Base-by-base conservation (phyloP, 306 rosid genomes). In the Pachyrhizus erosus region DNA sequence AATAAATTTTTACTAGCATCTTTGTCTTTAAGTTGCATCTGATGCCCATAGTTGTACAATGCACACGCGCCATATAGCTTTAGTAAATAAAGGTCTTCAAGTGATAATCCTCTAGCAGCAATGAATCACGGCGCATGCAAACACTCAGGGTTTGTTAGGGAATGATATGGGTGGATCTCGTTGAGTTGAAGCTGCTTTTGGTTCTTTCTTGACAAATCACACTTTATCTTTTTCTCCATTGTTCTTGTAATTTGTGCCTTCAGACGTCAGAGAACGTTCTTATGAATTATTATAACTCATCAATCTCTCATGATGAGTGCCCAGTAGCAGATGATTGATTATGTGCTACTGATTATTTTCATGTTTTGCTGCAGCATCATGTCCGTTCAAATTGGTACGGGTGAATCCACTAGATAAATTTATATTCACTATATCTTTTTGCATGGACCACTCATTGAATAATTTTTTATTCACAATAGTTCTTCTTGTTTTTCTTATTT, bases 231-330 rank as follows among this genome's bases (percentile, higher is more conserved):
- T 79, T 78, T 31, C 33, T 39, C 76, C 75, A 24, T 77, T 52
- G 77, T 74, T 86, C 84, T 77, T 74, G 75, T 78, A 83, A 64
- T 75, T 85, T 74, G 84, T 8, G 80, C 84, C 52, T 82, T 82
- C 60, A 51, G 65, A 62, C 33, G 86, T 86, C 87, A 74, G 85
- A 77, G 86, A 89, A 89, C 84, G 91, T 91, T 87, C 89, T 77
- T 84, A 45, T 29, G 75, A 55, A 69, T 81, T 75, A 80, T 85
- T 82, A 54, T 74, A 78, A 31, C 89, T 58, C 85, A 73, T 82
- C 86, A 87, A 48, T 81, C 66, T 73, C 75, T 85, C 86, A 87
- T 90, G 77, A 88, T 90, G 85, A 66, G 34, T 29, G 21, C 7
- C 64, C 21, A 26, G n/a, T 69, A 24, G 68, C 12, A 70, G 48